A percentile compares a stretch with the other conserved stretches of the same genome.
phyloP scores from a whole-genome alignment of 495 filamentous ascomycete species.

The Penicillium verhagenii region DNA sequence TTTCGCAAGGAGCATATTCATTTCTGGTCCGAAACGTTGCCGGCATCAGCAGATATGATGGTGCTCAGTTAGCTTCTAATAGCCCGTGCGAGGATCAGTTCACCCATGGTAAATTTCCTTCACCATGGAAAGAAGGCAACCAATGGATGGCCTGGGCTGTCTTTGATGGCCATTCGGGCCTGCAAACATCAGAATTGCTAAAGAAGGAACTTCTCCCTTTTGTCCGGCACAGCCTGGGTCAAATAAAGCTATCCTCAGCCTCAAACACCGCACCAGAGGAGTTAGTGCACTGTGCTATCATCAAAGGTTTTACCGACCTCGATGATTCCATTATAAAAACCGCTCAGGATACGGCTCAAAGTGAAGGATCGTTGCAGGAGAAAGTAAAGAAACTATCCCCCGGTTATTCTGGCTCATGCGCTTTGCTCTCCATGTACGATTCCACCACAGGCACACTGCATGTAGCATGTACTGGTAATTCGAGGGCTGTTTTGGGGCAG shows the following conservation, averaged over 20 bases:
- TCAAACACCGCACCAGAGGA: slow-evolving; percentile 26
- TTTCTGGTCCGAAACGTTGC: slow-evolving; percentile 23
- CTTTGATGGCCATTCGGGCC: slow-evolving; percentile 53
- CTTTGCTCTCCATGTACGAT: slow-evolving; percentile 57
- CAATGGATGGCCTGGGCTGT: slow-evolving; percentile 49
- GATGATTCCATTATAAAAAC: slow-evolving; percentile 50
- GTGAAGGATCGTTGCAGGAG: slow-evolving; percentile 21
- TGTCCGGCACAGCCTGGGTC: slow-evolving; percentile 33
- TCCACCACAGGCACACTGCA: slow-evolving; percentile 43
- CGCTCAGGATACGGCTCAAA: slow-evolving; percentile 28
- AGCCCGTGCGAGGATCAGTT: slow-evolving; percentile 48
- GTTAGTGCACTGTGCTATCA: slow-evolving; percentile 44
- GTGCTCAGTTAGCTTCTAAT: slow-evolving; percentile 45
- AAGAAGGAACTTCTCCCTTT: slow-evolving; percentile 39
- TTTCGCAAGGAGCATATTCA: slow-evolving; percentile 31
- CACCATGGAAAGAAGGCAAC: slow-evolving; percentile 30
- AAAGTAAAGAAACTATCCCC: slow-evolving; percentile 40
- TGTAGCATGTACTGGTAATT: slow-evolving; percentile 60
- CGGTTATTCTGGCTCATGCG: slow-evolving; percentile 58
- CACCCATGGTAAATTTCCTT: slow-evolving; percentile 42
- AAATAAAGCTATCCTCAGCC: slow-evolving; percentile 4
- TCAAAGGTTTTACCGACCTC: slow-evolving; percentile 45
- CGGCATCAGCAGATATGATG: slow-evolving; percentile 44
- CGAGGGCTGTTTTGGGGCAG: slow-evolving; percentile 58
- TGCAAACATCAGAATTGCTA: slow-evolving; percentile 42